These are phyloP conservation scores for Podila verticillata DNA, from an alignment of 192 early-diverging fungal species.

Conservation along the genomic window DNA sequence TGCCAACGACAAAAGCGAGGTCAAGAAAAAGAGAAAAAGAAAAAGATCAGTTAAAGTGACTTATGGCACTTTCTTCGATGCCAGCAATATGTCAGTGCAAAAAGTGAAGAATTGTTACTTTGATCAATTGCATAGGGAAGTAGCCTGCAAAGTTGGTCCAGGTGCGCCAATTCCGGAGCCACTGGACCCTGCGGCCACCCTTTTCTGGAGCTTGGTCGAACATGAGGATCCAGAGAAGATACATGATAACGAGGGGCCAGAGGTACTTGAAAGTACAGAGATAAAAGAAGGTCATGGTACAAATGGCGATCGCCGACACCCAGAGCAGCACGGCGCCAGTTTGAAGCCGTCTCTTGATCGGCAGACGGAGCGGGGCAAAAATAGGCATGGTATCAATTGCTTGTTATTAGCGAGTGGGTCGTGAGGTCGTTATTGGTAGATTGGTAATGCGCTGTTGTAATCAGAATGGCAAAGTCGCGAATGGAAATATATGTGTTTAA, in stretches of 20 bases:
- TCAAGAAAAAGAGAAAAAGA: no score
- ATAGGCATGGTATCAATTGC: conserved; percentile 17
- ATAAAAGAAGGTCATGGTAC: conserved; percentile 69
- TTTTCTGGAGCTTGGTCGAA: conserved; percentile 81
- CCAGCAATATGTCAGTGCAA: no score
- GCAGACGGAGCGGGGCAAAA: conserved; percentile 75
- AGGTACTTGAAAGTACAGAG: conserved; percentile 60
- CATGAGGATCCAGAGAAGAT: conserved; percentile 76
- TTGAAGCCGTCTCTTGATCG: conserved; percentile 74
- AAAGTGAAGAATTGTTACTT: conserved; percentile 50
- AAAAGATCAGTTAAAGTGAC: no score
- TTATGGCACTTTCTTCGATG: no score
- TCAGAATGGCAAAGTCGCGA: background rate
- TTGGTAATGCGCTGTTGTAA: background rate
- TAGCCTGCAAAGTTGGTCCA: conserved; percentile 87
- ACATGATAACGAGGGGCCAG: conserved; percentile 74
- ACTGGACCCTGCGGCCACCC: conserved; percentile 74
- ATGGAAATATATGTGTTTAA: background rate
- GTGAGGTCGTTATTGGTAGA: background rate
- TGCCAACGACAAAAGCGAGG: no score
- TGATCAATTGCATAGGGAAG: conserved; percentile 82
- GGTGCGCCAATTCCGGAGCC: conserved; percentile 58
- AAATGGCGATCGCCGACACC: conserved; percentile 65
- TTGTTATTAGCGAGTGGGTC: background rate
- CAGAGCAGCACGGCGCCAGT: conserved; percentile 70